These are phyloP conservation scores for Spatholobus suberectus DNA, from an alignment of 306 rosid species.

Conservation along the genomic window DNA sequence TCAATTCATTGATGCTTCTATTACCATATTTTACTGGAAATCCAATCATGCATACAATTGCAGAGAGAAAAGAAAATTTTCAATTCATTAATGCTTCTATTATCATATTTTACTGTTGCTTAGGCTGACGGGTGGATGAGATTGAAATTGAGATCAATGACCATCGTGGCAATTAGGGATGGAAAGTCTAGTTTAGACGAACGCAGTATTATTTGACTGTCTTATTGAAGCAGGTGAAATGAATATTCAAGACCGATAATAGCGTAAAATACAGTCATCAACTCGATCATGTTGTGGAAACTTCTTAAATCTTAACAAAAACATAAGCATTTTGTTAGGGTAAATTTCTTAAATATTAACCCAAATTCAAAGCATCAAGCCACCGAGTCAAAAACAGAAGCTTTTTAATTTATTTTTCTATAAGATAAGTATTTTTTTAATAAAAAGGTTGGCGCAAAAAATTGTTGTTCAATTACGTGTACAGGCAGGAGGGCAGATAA, in stretches of 20 bases:
- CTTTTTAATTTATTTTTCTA: not conserved
- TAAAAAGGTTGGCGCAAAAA: not conserved
- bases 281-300: not conserved
- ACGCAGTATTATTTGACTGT: constrained; percentile 8
- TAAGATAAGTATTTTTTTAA: not conserved
- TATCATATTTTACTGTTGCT: not conserved
- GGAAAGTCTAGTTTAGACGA: not conserved
- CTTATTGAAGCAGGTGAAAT: not conserved
- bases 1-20: not conserved
- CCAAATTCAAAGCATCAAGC: not conserved
- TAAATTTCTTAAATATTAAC: not conserved
- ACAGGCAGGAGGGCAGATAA: not conserved
- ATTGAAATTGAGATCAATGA: not conserved
- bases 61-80: not conserved
- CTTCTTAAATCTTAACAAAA: not conserved
- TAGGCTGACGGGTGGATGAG: not conserved
- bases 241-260: not conserved
- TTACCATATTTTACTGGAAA: not conserved
- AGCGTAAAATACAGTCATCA: not conserved
- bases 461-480: not conserved
- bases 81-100: not conserved
- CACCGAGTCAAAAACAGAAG: constrained; percentile 2
- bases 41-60: not conserved
- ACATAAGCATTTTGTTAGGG: not conserved
- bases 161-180: not conserved